Conservation (phyloP, 1,139 yeast genomes). For the Waltiozyma sp. region DNA sequence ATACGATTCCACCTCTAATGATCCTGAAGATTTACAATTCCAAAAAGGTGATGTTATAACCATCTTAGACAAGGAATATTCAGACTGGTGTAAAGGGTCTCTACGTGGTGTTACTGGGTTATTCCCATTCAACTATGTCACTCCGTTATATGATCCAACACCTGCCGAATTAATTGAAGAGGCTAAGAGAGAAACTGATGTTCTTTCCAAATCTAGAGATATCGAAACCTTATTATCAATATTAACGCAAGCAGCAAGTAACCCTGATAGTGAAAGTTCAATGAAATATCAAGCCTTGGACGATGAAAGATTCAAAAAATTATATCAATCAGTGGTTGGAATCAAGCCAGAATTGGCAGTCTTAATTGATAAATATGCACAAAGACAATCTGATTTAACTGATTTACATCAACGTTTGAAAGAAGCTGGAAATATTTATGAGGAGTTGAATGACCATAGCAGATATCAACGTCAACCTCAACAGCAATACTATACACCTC, state of each 20-base stretch:
- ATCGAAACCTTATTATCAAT: constrained; percentile 57
- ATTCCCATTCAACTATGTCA: constrained; percentile 89
- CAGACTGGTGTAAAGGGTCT: constrained; percentile 96
- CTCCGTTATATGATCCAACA: constrained; percentile 62
- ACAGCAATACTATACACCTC: too few relatives aligned
- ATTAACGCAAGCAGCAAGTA: constrained; percentile 35
- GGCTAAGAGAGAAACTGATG: constrained; percentile 29
- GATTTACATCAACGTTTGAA: constrained; percentile 61
- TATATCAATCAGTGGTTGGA: constrained; percentile 57
- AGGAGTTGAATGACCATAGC: constrained; percentile 18
- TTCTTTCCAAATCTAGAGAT: constrained; percentile 39
- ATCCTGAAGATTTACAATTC: constrained; percentile 62
- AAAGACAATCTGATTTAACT: constrained; percentile 62
- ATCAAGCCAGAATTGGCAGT: constrained; percentile 65
- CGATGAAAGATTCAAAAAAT: constrained; percentile 23
- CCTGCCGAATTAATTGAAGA: constrained; percentile 38
- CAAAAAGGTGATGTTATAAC: constrained; percentile 69
- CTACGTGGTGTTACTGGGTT: constrained; percentile 73
- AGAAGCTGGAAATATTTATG: constrained; percentile 57
- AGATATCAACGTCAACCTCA: too few relatives aligned
- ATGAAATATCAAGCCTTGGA: constrained; percentile 22
- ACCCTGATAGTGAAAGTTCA: constrained; percentile 27
- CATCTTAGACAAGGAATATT: constrained; percentile 77
- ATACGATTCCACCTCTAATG: constrained; percentile 66
- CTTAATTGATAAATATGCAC: constrained; percentile 64